Evolutionary conservation across 2,329 filamentous ascomycete genomes (phyloP).

Genomic region (Hypoxylon sp.): DNA sequence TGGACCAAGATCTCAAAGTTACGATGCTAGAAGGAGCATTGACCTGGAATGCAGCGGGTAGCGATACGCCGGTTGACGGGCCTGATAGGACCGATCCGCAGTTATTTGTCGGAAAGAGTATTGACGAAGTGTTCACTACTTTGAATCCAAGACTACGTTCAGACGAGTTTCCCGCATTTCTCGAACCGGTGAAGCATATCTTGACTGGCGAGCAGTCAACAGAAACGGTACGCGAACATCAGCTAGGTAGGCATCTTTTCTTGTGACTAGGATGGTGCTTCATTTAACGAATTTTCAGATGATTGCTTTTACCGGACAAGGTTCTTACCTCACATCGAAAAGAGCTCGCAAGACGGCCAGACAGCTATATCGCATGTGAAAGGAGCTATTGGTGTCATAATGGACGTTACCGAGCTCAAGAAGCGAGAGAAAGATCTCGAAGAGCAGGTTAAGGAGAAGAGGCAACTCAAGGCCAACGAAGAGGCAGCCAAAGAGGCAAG

Average conservation of each 20-base stretch:
- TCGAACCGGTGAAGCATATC: conserved; percentile 72
- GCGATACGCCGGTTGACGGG: conserved; percentile 54
- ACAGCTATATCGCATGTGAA: conserved; percentile 67
- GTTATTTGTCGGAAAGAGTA: conserved; percentile 70
- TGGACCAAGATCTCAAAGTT: conserved; percentile 71
- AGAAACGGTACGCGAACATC: conserved; percentile 72
- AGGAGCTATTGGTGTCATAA: conserved; percentile 81
- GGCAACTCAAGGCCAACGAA: conserved; percentile 78
- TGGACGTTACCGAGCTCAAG: conserved; percentile 82
- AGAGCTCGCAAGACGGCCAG: conserved; percentile 65
- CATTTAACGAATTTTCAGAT: conserved; percentile 53
- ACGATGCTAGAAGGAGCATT: conserved; percentile 78
- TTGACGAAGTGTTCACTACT: conserved; percentile 73
- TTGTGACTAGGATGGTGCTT: background rate
- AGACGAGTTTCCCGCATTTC: conserved; percentile 62
- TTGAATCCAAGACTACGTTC: conserved; percentile 59
- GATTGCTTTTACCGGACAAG: conserved; percentile 78
- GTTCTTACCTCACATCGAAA: conserved; percentile 73
- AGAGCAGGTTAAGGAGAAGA: conserved; percentile 76
- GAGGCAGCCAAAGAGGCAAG: conserved; percentile 84
- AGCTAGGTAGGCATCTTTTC: conserved; percentile 58
- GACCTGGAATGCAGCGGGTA: conserved; percentile 62
- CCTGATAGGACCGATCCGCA: conserved; percentile 55
- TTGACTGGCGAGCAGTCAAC: conserved; percentile 70
- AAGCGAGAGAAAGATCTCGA: conserved; percentile 72